phyloP scores from a whole-genome alignment of 2,329 filamentous ascomycete genomes.

The Rhinocladiella mackenziei region DNA sequence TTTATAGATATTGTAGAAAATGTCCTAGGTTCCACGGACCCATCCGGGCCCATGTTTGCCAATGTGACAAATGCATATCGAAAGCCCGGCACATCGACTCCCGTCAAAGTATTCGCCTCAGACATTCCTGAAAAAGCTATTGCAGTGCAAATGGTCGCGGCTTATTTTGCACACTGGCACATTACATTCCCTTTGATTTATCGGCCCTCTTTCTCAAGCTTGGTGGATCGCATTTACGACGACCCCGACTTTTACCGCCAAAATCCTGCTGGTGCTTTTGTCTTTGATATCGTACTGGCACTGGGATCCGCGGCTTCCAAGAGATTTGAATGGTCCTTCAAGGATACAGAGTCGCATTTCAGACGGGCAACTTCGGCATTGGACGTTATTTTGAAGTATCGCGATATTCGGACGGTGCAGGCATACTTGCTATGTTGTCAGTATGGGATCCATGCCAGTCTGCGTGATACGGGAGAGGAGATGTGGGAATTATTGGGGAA shows the following conservation, averaged over 20 bases:
- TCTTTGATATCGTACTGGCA: conserved; percentile 44
- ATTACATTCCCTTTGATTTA: conserved; percentile 44
- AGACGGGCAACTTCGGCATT: background rate
- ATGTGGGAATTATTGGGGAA: conserved; percentile 3
- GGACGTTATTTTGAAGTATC: background rate
- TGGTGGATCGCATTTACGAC: conserved; percentile 19
- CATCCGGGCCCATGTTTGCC: background rate
- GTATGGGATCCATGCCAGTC: conserved; percentile 4
- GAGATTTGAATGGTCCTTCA: conserved; percentile 42
- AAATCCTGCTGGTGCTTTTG: conserved; percentile 37
- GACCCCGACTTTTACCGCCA: conserved; percentile 26
- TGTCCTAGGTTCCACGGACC: background rate
- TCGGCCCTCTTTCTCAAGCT: conserved; percentile 30
- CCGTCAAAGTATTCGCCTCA: background rate
- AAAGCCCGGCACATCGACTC: background rate
- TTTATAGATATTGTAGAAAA: background rate
- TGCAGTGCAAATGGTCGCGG: conserved; percentile 30
- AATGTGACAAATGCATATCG: background rate
- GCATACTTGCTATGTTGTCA: conserved; percentile 1
- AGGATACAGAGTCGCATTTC: background rate
- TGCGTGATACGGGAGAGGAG: background rate
- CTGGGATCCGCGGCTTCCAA: conserved; percentile 43
- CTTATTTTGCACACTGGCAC: conserved; percentile 44
- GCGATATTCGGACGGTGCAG: background rate
- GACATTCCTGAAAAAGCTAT: background rate